These are phyloP conservation scores for Ascochyta lentis DNA, from an alignment of 2,329 filamentous ascomycete genomes.

Conservation along the genomic window DNA sequence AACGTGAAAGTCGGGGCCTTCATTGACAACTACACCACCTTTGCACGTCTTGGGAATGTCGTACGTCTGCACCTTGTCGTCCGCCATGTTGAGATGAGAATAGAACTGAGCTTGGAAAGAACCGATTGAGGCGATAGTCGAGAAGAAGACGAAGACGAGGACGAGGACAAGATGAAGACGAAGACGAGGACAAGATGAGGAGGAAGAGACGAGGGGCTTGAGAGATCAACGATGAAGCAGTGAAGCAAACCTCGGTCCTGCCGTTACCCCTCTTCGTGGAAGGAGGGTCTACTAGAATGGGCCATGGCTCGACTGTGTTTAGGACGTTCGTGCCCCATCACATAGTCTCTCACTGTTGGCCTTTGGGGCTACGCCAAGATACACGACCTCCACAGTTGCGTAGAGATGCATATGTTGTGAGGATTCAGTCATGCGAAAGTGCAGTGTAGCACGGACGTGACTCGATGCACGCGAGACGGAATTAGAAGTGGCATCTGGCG, in stretches of 20 bases:
- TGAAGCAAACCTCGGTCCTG: constrained; percentile 14
- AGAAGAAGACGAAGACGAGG: too few species aligned
- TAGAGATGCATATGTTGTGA: neutral
- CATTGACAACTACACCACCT: constrained; percentile 60
- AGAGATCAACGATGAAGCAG: constrained; percentile 6
- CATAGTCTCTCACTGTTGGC: constrained; percentile 7
- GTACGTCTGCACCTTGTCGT: constrained; percentile 36
- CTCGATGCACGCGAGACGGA: constrained; percentile 7
- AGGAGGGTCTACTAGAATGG: constrained; percentile 1
- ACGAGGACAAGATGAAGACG: too few species aligned
- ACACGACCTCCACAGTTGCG: neutral
- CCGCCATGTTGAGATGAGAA: constrained; percentile 28
- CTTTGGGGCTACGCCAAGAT: neutral
- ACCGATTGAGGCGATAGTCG: neutral
- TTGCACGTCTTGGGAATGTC: constrained; percentile 59
- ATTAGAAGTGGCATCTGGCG: neutral
- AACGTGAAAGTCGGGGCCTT: constrained; percentile 58
- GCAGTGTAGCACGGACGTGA: neutral
- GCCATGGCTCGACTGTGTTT: neutral
- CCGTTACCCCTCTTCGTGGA: constrained; percentile 15
- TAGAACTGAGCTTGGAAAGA: neutral
- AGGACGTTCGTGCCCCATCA: neutral
- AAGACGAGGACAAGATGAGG: neutral
- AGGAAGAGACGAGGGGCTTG: neutral
- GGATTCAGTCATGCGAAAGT: neutral